Evolutionary conservation across 2,329 filamentous ascomycete species (phyloP), one percentile per base, ranked within the genome.

Genomic region (Botryotinia narcissicola): DNA sequence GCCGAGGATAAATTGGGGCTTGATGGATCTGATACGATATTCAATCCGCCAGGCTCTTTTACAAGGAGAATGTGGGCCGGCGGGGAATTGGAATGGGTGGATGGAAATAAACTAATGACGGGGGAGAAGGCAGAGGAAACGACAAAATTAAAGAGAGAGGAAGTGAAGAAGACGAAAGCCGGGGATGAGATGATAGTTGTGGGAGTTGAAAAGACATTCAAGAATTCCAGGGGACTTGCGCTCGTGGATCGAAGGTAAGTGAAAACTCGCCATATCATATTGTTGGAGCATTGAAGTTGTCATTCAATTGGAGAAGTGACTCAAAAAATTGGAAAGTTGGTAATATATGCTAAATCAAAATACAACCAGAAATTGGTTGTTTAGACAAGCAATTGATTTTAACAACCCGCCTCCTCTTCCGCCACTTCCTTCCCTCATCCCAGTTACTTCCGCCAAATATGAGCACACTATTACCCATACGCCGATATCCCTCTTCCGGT

Each of bases 11-110:
- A 87, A 10, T 83, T 92, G 0, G 89, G 89, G 0, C 75, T 79
- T 0, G 90, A 92, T 79, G 90, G 90, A 22, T 90, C 87, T 0
- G 90, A 92, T 80, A 81, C 79, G 1, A 86, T 86, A 0, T 91
- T 88, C 79, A 91, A 90, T 76, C 86, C 89, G 0, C 84, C 87
- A 0, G 75, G 81, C 4, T 89, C 89, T 0, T 92, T 91, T 73
- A 90, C 88, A 2, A 81, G 89, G 44, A 84, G 90, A 20, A 91
- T 92, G 90, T 92, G 90, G 90, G 90, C 90, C 0, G 90, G 89
- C 1, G 90, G 90, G 0, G 83, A 84, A 73, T 87, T 91, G 81
- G 79, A 80, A 22, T 90, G 88, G 88, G 73, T 69, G 25, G 46
- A 66, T n/a, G 66, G 61, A 1, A 84, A 85, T 76, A 75, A 80